A percentile compares a stretch with the other conserved stretches of the same genome.
Conservation (phyloP, 176 grass and related monocot species). For the Calamus simplicifolius region DNA sequence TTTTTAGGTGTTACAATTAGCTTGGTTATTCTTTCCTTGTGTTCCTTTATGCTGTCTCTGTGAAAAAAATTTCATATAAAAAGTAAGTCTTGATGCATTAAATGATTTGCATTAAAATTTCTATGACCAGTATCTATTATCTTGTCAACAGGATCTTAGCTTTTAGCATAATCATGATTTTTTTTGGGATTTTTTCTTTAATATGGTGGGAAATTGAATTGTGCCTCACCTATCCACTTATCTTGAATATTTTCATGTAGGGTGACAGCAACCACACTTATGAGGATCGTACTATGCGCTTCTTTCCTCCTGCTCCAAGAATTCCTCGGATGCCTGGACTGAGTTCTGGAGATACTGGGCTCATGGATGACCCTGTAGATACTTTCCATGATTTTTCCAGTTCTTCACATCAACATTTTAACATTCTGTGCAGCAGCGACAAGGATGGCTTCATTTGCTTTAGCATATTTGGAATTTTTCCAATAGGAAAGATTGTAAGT, state of each 20-base stretch:
- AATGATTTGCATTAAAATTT: too few species aligned
- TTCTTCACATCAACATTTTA: constrained; percentile 78
- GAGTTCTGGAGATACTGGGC: constrained; percentile 51
- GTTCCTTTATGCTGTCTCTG: too few species aligned
- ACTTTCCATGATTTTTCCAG: constrained; percentile 55
- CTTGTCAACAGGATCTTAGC: too few species aligned
- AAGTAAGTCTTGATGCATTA: too few species aligned
- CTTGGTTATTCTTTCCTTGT: too few species aligned
- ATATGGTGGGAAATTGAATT: background rate
- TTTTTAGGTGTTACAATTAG: too few species aligned
- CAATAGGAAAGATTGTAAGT: constrained; percentile 96
- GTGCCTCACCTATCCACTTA: background rate
- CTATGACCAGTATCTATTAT: too few species aligned
- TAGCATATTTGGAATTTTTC: constrained; percentile 98
- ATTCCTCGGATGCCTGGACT: constrained; percentile 85
- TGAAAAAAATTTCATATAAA: too few species aligned
- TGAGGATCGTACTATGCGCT: constrained; percentile 85
- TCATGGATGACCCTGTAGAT: constrained; percentile 59
- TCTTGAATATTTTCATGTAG: constrained; percentile 18
- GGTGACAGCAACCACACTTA: constrained; percentile 47
- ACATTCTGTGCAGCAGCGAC: constrained; percentile 73
- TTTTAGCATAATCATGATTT: background rate
- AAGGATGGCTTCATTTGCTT: constrained; percentile 92
- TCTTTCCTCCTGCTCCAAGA: constrained; percentile 87
- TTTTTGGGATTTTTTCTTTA: background rate